These are phyloP conservation scores for Calocera viscosa DNA, from an alignment of 768 basidiomycete species.

Conservation along the genomic window DNA sequence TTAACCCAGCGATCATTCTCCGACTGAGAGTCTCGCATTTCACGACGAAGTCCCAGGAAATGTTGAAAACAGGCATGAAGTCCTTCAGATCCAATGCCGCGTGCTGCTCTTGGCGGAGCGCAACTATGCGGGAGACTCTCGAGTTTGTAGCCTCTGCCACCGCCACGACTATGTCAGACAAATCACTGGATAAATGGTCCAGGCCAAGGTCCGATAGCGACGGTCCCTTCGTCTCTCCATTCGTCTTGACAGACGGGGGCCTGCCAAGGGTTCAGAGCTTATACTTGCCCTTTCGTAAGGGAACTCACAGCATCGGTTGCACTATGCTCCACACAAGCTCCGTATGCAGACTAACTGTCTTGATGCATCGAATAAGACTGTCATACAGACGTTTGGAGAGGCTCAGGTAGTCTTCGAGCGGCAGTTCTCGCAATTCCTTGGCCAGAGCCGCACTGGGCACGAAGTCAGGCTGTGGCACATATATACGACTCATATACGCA, in stretches of 20 bases:
- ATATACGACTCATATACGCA: slow-evolving; percentile 10
- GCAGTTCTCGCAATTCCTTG: slow-evolving; percentile 50
- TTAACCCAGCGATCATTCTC: slow-evolving; percentile 83
- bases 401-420: slow-evolving; percentile 52
- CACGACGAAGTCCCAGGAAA: slow-evolving; percentile 83
- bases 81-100: slow-evolving; percentile 53
- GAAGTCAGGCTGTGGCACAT: neutral
- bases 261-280: slow-evolving; percentile 9
- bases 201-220: neutral
- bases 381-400: slow-evolving; percentile 51
- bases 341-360: slow-evolving; percentile 54
- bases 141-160: slow-evolving; percentile 77
- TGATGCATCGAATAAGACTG: slow-evolving; percentile 49
- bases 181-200: slow-evolving; percentile 33
- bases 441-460: slow-evolving; percentile 35
- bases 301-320: slow-evolving; percentile 16
- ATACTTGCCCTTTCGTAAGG: neutral
- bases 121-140: slow-evolving; percentile 65
- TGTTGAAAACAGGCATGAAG: slow-evolving; percentile 71
- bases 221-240: neutral
- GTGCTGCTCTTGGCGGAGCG: slow-evolving; percentile 66
- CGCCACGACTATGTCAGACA: slow-evolving; percentile 63
- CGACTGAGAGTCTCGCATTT: slow-evolving; percentile 72
- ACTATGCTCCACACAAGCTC: slow-evolving; percentile 32
- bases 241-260: slow-evolving; percentile 13